These are phyloP conservation scores for Hordeum vulgare DNA, from an alignment of 176 grass and related monocot genomes.

Conservation along the genomic window DNA sequence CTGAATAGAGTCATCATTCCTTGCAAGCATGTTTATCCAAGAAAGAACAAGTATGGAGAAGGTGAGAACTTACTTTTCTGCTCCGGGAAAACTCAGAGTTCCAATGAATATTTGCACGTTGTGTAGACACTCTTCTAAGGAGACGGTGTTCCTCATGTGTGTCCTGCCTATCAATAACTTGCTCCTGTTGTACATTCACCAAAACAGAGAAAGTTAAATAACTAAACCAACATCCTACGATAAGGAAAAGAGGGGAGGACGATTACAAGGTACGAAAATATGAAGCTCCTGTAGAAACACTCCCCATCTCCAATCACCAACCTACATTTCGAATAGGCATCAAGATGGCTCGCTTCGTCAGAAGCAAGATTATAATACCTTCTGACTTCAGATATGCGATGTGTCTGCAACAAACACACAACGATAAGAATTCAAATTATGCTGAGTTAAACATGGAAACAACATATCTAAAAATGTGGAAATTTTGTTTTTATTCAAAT, in stretches of 20 bases:
- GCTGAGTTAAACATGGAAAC: neutral
- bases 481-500: neutral
- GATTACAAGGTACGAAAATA: constrained; percentile 45
- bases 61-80: neutral
- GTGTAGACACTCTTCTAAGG: constrained; percentile 16
- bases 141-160: constrained; percentile 24
- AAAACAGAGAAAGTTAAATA: constrained; percentile 4
- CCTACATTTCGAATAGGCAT: neutral
- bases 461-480: neutral
- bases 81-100: constrained; percentile 1
- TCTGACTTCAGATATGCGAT: neutral
- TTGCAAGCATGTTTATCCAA: neutral
- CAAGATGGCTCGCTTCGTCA: neutral
- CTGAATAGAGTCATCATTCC: constrained; percentile 9
- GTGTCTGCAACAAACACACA: constrained; percentile 17
- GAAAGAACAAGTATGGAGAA: neutral
- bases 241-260: neutral
- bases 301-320: constrained; percentile 29
- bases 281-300: constrained; percentile 50
- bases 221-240: constrained; percentile 2
- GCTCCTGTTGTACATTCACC: constrained; percentile 24
- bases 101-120: neutral
- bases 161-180: constrained; percentile 40
- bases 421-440: neutral
- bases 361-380: neutral